Conservation (phyloP, 2,329 filamentous ascomycete species). For the Fusarium udum region DNA sequence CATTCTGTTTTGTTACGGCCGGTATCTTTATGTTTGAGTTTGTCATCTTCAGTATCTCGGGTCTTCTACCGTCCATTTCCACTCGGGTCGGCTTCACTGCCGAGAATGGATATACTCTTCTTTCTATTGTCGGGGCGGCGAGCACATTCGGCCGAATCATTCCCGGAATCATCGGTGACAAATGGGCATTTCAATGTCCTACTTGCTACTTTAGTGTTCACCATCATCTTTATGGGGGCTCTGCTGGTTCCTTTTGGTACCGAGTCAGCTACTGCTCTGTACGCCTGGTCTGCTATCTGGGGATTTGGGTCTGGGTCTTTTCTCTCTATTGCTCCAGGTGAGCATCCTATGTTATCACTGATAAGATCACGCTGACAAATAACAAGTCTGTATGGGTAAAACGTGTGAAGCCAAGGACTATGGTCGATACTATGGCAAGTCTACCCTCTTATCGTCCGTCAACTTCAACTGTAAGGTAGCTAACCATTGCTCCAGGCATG, state of each 20-base stretch:
- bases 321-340: constrained; percentile 52
- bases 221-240: constrained; percentile 53
- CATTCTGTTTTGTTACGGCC: constrained; percentile 53
- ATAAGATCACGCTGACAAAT: not conserved
- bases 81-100: constrained; percentile 47
- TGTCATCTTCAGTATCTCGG: constrained; percentile 58
- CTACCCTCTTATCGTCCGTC: not conserved
- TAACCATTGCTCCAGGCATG: constrained; percentile 48
- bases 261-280: constrained; percentile 50
- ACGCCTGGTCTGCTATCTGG: constrained; percentile 56
- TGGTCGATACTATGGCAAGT: constrained; percentile 52
- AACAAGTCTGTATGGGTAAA: constrained; percentile 55
- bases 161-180: constrained; percentile 55
- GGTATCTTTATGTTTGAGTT: constrained; percentile 59
- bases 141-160: constrained; percentile 55
- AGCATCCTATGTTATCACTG: not conserved
- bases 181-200: constrained; percentile 55
- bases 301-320: constrained; percentile 60
- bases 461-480: not conserved
- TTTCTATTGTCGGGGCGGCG: constrained; percentile 55
- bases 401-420: constrained; percentile 58
- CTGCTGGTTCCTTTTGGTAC: constrained; percentile 58
- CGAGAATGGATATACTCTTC: constrained; percentile 54
- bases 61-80: constrained; percentile 58
- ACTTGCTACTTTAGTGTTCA: constrained; percentile 39